Evolutionary conservation across 83 land plant genomes (phyloP).

Genomic region (Picea abies): DNA sequence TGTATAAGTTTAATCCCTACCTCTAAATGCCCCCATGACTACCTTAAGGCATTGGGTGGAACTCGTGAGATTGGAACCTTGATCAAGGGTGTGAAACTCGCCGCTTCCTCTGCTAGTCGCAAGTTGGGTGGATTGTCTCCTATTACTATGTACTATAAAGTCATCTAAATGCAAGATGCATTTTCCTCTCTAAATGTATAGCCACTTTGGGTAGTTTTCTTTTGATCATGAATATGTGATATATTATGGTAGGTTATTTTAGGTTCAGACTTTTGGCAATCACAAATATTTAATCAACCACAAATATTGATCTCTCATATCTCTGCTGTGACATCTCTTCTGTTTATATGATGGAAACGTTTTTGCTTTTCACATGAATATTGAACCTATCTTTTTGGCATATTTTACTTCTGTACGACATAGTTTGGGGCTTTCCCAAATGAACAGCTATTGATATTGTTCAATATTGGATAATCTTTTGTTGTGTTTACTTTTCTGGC

Average conservation of each 20-base stretch:
- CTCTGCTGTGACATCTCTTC: neutral
- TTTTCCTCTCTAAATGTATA: too few relatives aligned
- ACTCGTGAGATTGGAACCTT: too few relatives aligned
- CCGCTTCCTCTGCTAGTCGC: too few relatives aligned
- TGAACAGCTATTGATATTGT: neutral
- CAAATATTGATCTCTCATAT: neutral
- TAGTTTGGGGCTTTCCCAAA: neutral
- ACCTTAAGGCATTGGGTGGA: too few relatives aligned
- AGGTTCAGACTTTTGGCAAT: neutral
- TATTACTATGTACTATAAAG: too few relatives aligned
- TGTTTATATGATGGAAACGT: too few relatives aligned
- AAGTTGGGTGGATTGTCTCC: too few relatives aligned
- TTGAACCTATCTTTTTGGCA: neutral
- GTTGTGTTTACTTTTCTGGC: conserved; percentile 16
- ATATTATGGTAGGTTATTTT: neutral
- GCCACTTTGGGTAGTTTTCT: neutral
- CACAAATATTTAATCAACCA: neutral
- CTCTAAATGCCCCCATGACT: too few relatives aligned
- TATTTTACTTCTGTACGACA: neutral
- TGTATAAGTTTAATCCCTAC: too few relatives aligned
- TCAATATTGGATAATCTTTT: conserved; percentile 3
- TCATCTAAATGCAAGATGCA: too few relatives aligned
- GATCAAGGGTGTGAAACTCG: too few relatives aligned
- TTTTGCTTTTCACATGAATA: too few relatives aligned
- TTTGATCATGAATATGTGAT: neutral